phyloP scores from a whole-genome alignment of 257 asterid species.

The Orobanche coerulescens region DNA sequence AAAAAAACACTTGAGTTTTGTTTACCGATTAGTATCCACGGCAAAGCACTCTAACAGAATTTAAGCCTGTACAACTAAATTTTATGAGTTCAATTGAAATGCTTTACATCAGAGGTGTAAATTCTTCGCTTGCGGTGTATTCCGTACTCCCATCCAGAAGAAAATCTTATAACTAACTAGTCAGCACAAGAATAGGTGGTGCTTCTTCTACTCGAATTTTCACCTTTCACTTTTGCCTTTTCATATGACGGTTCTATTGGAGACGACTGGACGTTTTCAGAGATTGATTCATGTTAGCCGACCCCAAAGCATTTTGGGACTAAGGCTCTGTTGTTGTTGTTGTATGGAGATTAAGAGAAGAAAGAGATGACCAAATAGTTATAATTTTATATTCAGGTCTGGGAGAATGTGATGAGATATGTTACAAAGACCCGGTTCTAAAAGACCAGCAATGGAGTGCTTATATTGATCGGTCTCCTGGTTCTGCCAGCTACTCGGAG shows the following conservation, averaged over 20 bases:
- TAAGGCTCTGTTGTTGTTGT: too few relatives aligned
- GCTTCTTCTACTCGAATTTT: too few relatives aligned
- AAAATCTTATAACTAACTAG: not conserved
- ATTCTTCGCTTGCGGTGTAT: not conserved
- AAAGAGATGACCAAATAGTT: not conserved
- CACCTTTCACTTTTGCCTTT: too few relatives aligned
- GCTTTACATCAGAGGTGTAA: not conserved
- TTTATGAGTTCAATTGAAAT: not conserved
- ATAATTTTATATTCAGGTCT: slow-evolving; percentile 43
- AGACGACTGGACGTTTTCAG: too few relatives aligned
- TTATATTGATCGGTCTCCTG: slow-evolving; percentile 94
- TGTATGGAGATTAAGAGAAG: not conserved
- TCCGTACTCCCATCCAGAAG: not conserved
- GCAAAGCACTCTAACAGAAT: not conserved
- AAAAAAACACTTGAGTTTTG: not conserved
- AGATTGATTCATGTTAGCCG: too few relatives aligned
- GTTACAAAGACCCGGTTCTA: slow-evolving; percentile 90
- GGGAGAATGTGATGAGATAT: slow-evolving; percentile 75
- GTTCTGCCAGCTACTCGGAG: slow-evolving; percentile 75
- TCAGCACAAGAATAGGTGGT: not conserved
- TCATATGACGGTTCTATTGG: too few relatives aligned
- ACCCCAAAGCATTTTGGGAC: too few relatives aligned
- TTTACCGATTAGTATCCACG: not conserved
- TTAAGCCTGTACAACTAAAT: too few relatives aligned
- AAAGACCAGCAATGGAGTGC: slow-evolving; percentile 93